Evolutionary conservation across 805 yeast species (phyloP), one percentile per base, ranked within the genome.

Genomic region (Crinitomyces ghanaensis): DNA sequence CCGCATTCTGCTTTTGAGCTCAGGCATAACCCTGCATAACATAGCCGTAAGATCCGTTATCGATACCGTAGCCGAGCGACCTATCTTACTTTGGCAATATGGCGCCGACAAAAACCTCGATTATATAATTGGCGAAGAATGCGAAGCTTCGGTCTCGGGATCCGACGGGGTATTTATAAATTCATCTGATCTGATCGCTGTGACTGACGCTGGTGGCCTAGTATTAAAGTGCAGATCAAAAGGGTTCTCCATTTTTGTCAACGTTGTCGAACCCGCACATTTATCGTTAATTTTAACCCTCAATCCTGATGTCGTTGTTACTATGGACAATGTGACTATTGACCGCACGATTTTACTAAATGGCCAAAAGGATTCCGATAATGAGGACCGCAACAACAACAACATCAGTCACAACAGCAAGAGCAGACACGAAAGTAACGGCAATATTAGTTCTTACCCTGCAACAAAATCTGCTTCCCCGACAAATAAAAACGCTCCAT

Each of bases 1-100:
- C 2, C 26, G 33, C 22, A 38, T 43, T 6, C 31, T 43, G 9
- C 22, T 41, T 6, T 26, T 23, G 15, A 30, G 36, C 23, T 32
- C 43, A 8, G 48, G 48, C 4, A 35, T 43, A 12, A 33, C 36
- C n/a, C 32, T 43, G 13, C 48, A 43, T 23, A 43, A 43, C 34
- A 31, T 43, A 22, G 44, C 43, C 6, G 39, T 35, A 3, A 31
- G 48, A 13, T 16, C 23, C 18, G 36, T 45, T 9, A 17, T 41
- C 21, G 41, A 39, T 22, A 34, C 30, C 22, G 14, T 39, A n/a
- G 43, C 39, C 9, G 25, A 6, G 4, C 30, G 48, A 9, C 48
- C 48, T 5, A 16, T 43, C 11, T 30, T 42, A 12, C 24, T 36
- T n/a, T 43, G 48, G 48, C 26, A 26, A 17, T 23, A 31, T 15